Evolutionary conservation across 2,329 filamentous ascomycete genomes (phyloP).

Genomic region (Cadophora sp.): DNA sequence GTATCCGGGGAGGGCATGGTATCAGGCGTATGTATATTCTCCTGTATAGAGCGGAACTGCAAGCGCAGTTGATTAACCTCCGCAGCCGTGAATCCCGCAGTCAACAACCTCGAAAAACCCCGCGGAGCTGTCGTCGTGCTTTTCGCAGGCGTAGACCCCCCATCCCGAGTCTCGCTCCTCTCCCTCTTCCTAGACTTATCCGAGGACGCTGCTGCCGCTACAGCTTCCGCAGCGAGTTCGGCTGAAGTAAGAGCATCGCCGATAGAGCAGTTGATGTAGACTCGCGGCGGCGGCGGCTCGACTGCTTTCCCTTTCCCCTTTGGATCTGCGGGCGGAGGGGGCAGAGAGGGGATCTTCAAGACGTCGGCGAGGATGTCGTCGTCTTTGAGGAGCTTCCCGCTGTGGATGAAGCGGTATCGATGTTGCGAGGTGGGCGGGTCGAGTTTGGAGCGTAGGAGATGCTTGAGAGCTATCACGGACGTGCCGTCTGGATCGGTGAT

Average conservation of each 20-base stretch:
- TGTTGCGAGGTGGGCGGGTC: slow-evolving; percentile 65
- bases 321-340: slow-evolving; percentile 47
- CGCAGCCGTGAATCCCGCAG: slow-evolving; percentile 79
- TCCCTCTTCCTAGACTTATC: slow-evolving; percentile 32
- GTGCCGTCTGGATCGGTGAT: slow-evolving; percentile 72
- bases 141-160: slow-evolving; percentile 21
- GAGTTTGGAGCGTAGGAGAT: slow-evolving; percentile 77
- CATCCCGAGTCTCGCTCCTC: slow-evolving; percentile 27
- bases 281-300: slow-evolving; percentile 55
- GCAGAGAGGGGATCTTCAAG: slow-evolving; percentile 67
- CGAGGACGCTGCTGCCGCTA: slow-evolving; percentile 41
- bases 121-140: slow-evolving; percentile 63
- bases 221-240: slow-evolving; percentile 73
- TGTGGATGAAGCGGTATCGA: slow-evolving; percentile 87
- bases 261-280: slow-evolving; percentile 95
- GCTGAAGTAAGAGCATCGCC: slow-evolving; percentile 72
- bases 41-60: slow-evolving; percentile 87
- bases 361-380: slow-evolving; percentile 69
- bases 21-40: slow-evolving; percentile 83
- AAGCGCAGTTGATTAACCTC: slow-evolving; percentile 86
- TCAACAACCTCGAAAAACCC: slow-evolving; percentile 87
- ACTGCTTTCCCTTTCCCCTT: slow-evolving; percentile 74
- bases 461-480: slow-evolving; percentile 80
- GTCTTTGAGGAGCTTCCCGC: slow-evolving; percentile 86
- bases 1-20: slow-evolving; percentile 83